A percentile compares a stretch with the other conserved stretches of the same genome.
These are phyloP conservation scores for Medicago ruthenica DNA, from an alignment of 306 rosid species.

Conservation along the genomic window DNA sequence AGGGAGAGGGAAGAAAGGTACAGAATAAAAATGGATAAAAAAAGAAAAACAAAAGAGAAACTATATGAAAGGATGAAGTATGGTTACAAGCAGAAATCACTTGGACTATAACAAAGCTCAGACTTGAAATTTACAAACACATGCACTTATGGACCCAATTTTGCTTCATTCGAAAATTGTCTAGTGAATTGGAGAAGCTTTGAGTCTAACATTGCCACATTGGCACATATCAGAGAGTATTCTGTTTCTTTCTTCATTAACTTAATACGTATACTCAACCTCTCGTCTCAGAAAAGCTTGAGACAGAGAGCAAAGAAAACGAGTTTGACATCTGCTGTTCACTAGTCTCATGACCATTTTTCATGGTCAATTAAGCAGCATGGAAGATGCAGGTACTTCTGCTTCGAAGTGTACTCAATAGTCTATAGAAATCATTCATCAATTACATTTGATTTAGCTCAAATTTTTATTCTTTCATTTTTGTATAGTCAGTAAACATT, in stretches of 20 bases:
- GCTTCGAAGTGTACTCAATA: constrained; percentile 39
- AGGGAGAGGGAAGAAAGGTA: constrained; percentile 94
- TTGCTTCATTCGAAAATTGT: constrained; percentile 43
- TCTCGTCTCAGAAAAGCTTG: constrained; percentile 43
- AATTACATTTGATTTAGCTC: constrained; percentile 49
- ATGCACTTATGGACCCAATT: constrained; percentile 39
- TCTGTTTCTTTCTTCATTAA: constrained; percentile 49
- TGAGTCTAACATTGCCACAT: constrained; percentile 46
- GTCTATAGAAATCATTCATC: constrained; percentile 51
- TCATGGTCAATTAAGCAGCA: constrained; percentile 49
- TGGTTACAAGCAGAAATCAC: constrained; percentile 90
- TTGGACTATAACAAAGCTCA: constrained; percentile 66
- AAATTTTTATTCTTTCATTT: constrained; percentile 59
- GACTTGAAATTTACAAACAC: constrained; percentile 27
- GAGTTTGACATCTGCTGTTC: constrained; percentile 50
- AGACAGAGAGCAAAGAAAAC: constrained; percentile 48
- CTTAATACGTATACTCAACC: constrained; percentile 49
- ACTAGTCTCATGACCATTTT: constrained; percentile 48
- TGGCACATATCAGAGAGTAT: constrained; percentile 33
- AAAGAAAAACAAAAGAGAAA: constrained; percentile 82
- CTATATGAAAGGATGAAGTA: constrained; percentile 69
- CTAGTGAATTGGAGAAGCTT: constrained; percentile 45
- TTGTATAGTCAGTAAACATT: constrained; percentile 56
- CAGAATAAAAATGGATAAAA: constrained; percentile 94
- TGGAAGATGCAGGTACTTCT: constrained; percentile 41